phyloP scores from a whole-genome alignment of 495 filamentous ascomycete species.

The Staphylotrichum longicolle region DNA sequence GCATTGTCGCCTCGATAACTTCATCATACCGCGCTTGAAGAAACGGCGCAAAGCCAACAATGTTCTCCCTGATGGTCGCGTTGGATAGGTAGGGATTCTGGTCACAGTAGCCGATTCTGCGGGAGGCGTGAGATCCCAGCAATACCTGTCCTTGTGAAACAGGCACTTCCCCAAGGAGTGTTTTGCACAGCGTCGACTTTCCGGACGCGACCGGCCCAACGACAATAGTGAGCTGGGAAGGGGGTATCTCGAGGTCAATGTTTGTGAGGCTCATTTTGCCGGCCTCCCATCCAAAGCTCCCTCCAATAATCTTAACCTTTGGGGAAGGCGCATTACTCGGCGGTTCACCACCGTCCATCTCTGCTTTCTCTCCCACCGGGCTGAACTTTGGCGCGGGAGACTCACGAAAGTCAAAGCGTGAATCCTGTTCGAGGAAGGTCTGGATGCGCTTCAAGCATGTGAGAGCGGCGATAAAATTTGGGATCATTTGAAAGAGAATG shows the following conservation, averaged over 20 bases:
- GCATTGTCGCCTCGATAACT: constrained; percentile 62
- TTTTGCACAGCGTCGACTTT: constrained; percentile 44
- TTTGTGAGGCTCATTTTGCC: constrained; percentile 36
- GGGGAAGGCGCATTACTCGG: not conserved
- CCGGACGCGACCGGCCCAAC: constrained; percentile 45
- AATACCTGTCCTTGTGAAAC: constrained; percentile 34
- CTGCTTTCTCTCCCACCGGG: not conserved
- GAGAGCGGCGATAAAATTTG: constrained; percentile 51
- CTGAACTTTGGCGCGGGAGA: too few relatives aligned
- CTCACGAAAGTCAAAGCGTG: constrained; percentile 27
- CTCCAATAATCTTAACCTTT: constrained; percentile 16
- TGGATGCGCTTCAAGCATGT: constrained; percentile 61
- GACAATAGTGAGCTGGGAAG: constrained; percentile 34
- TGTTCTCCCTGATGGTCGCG: constrained; percentile 41
- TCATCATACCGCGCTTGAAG: constrained; percentile 59
- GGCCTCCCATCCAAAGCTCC: constrained; percentile 45
- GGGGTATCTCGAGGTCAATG: constrained; percentile 40
- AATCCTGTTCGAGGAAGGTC: constrained; percentile 20
- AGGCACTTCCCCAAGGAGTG: constrained; percentile 35
- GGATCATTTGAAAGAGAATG: constrained; percentile 56
- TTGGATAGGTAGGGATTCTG: constrained; percentile 47
- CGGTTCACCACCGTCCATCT: not conserved
- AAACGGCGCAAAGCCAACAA: constrained; percentile 40
- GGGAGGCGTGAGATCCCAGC: not conserved
- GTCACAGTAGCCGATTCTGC: constrained; percentile 41